Base-by-base conservation (phyloP, 2,329 filamentous ascomycete species). In the Periconia sp. region DNA sequence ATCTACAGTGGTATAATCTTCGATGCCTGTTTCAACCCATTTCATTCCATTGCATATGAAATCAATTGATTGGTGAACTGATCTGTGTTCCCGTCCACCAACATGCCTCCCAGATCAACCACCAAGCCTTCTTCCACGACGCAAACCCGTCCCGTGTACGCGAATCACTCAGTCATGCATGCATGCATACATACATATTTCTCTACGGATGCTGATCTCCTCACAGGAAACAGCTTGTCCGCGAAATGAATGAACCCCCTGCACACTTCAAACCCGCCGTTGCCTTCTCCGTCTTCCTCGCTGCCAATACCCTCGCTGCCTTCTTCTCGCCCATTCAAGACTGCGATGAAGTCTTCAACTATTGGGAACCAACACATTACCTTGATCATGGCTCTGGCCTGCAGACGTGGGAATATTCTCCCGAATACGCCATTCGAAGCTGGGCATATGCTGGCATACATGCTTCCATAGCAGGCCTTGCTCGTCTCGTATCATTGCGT, bases 391-490 rank as follows among this genome's bases (percentile, higher is more conserved):
- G 91, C 64, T 93, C 96, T 69, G 94, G 93, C 40, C 81, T 97
- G 47, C 92, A 99, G 77, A 99, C 94, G 1, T 99, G 94, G 94
- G 94, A 99, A 75, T 99, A 97, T 76, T 96, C 93, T 1, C 94
- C 94, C 6, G 88, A 93, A 53, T 97, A 90, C 75, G 90, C 92
- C 47, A 97, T 99, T 64, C 87, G 94, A 58, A 97, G 92, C 77
- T 99, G 94, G 94, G 81, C 92, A 19, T 99, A 99, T 68, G 81
- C 95, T 37, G 83, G 81, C 6, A 76, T 97, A 1, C 93, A 99
- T 74, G 90, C 92, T 23, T 62, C 87, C 18, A 75, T 90, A 44
- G 88, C 86, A 43, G 90, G 85, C 57, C 62, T 91, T 17, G 83
- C 86, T 31, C 82, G 86, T 37, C 65, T 94, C 3, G 65, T 77